Conservation (phyloP, 768 basidiomycete genomes). For the Omphalotus guepiniiformis region DNA sequence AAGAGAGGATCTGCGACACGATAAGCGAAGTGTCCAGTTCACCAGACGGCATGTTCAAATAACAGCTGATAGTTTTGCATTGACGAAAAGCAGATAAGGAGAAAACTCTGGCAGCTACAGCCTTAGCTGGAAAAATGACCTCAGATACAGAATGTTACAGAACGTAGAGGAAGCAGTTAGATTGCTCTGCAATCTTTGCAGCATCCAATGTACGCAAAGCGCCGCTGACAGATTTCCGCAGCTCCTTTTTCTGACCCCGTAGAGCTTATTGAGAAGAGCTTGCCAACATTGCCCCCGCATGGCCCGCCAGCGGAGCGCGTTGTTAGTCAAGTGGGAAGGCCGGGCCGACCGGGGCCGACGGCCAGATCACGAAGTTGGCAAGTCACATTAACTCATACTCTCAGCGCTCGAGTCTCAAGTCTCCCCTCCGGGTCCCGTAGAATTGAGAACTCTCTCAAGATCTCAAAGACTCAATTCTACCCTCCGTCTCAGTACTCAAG, state of each 20-base stretch:
- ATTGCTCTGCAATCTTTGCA: constrained; percentile 53
- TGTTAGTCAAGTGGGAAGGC: no score
- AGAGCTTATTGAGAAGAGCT: no score
- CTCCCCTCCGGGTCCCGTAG: no score
- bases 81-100: constrained; percentile 46
- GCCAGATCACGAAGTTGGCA: no score
- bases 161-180: constrained; percentile 31
- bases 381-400: no score
- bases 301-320: no score
- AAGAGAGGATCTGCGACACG: constrained; percentile 46
- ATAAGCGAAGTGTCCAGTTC: constrained; percentile 60
- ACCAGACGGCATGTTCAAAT: constrained; percentile 72
- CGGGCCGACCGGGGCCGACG: no score
- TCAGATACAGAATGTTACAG: constrained; percentile 1
- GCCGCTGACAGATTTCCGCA: constrained; percentile 48
- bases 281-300: no score
- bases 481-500: no score
- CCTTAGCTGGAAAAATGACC: constrained; percentile 32
- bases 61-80: constrained; percentile 60
- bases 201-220: constrained; percentile 41
- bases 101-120: constrained; percentile 45
- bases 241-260: constrained; percentile 46
- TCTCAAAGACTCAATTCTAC: no score
- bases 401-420: no score
- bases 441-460: no score